Evolutionary conservation across 2,329 filamentous ascomycete genomes (phyloP), one percentile per base, ranked within the genome.

Genomic region (Proliferodiscus dingleyae): DNA sequence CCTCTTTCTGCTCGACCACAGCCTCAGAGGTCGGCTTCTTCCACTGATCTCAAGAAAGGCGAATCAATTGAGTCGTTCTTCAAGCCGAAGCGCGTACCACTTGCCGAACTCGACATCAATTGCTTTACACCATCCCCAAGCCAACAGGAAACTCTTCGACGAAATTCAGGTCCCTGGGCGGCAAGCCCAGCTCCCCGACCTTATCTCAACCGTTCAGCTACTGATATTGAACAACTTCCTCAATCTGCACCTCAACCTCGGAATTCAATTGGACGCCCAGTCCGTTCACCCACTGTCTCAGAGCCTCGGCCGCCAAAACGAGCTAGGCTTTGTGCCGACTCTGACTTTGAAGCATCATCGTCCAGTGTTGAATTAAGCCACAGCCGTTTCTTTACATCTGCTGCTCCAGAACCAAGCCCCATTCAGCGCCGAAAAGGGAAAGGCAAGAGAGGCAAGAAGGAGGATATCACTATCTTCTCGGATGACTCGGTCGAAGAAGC

Each of bases 41-140:
- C 66, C 7, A 70, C 71, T 2, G 73, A 78, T 49, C 57, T 76
- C 47, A 85, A 85, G 65, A 71, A 74, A n/a, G 70, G 69, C 33
- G 78, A 77, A 53, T 68, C 80, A 2, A 84, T 86, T 45, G 75
- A 78, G 41, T 71, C 73, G 2, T 86, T 83, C 64, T 86, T 86
- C 68, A 83, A 77, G 47, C 69, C 77, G 6, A 79, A 73, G 56
- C 75, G 83, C 3, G 74, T 71, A 26, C 82, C 83, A 9, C 68
- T 87, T 46, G 80, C 78, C 16, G 83, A 87, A 60, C 66, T 87
- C 18, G 80, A 85, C 60, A 77, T 80, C 0, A 87, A 87, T 58
- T 74, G 69, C 49, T 80, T 87, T 59, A 81, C 78, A 1, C 79
- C 78, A 18, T 84, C 82, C 7, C 80, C 80, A 16, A 82, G 74